Evolutionary conservation across 2,329 filamentous ascomycete species (phyloP).

Genomic region (Aspergillus versicolor): DNA sequence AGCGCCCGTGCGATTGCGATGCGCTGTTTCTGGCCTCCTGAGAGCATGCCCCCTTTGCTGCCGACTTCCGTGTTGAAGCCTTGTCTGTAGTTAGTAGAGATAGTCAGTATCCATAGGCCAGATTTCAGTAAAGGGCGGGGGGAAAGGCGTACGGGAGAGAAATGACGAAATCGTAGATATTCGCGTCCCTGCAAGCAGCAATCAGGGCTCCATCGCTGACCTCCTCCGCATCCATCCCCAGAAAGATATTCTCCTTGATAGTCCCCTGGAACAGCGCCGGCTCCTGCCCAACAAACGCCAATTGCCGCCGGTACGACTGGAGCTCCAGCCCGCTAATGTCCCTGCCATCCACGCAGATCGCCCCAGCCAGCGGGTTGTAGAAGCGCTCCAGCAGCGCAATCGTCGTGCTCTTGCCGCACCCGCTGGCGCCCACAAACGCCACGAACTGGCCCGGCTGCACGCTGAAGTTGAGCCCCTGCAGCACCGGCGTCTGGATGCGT

Average conservation of each 20-base stretch:
- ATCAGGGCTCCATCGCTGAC: constrained; percentile 16
- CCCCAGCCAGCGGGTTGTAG: constrained; percentile 64
- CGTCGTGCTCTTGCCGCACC: constrained; percentile 63
- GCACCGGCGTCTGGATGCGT: constrained; percentile 17
- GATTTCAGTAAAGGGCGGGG: too few relatives aligned
- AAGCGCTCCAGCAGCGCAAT: constrained; percentile 62
- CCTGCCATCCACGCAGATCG: constrained; percentile 62
- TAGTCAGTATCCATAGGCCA: too few relatives aligned
- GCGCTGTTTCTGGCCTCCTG: constrained; percentile 38
- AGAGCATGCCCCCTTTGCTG: constrained; percentile 25
- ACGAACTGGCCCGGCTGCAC: constrained; percentile 50
- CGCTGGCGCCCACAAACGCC: constrained; percentile 55
- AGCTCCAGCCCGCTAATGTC: constrained; percentile 59
- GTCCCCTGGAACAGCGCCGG: constrained; percentile 67
- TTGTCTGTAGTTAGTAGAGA: constrained; percentile 11
- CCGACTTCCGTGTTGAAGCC: constrained; percentile 26
- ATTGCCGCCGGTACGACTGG: constrained; percentile 58
- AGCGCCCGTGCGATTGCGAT: constrained; percentile 38
- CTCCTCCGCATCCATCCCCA: constrained; percentile 44
- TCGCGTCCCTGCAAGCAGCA: constrained; percentile 26
- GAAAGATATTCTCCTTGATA: constrained; percentile 65
- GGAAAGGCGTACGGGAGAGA: constrained; percentile 21
- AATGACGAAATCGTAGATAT: constrained; percentile 29
- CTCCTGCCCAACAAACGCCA: constrained; percentile 72
- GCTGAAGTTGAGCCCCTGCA: constrained; percentile 19